Evolutionary conservation across 768 basidiomycete genomes (phyloP), one percentile per base, ranked within the genome.

Genomic region (Suillus weaverae): DNA sequence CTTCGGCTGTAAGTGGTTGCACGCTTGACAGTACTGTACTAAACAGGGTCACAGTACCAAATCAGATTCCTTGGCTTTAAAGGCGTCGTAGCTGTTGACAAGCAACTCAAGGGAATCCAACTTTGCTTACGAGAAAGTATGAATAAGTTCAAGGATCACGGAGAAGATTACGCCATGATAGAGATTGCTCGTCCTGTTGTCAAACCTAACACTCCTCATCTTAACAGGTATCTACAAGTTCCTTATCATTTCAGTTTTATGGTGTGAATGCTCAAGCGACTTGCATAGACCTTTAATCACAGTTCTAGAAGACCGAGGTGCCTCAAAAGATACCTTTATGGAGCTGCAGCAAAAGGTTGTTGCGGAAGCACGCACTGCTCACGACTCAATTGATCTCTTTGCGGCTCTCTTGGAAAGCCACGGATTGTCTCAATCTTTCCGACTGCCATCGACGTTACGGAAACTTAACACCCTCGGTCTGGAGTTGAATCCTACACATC

Each of bases 51-150:
- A 18, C 26, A 90, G 83, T 90, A 88, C 72, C 91, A 91, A 77
- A 93, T 94, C 57, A 86, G 94, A 54, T 90, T 94, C 72, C 73
- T 94, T 53, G 93, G 91, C 22, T 92, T 82, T 76, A 95, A 95
- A 74, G 94, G 94, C 0, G 85, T 95, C 30, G 89, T 95, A 1
- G 81, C 78, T 5, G 81, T 94, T 13, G 92, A 95, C 69, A 77
- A 83, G 56, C 76, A 77, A 55, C 69, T 78, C 18, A 67, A 75
- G 50, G 86, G 86, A 0, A 84, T 88, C 57, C 83, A 81, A 20
- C 90, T 95, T 89, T 82, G 88, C 35, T 71, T 93, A 10, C 81
- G 93, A 39, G 75, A 77, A 7, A 90, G 89, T 0, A 94, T 94
- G 91, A 83, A 81, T 41, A 95, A 95, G 69, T 94, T 94, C 66